These are phyloP conservation scores for Chaetomiaceae sp. DNA, from an alignment of 2,329 filamentous ascomycete species.

Conservation along the genomic window DNA sequence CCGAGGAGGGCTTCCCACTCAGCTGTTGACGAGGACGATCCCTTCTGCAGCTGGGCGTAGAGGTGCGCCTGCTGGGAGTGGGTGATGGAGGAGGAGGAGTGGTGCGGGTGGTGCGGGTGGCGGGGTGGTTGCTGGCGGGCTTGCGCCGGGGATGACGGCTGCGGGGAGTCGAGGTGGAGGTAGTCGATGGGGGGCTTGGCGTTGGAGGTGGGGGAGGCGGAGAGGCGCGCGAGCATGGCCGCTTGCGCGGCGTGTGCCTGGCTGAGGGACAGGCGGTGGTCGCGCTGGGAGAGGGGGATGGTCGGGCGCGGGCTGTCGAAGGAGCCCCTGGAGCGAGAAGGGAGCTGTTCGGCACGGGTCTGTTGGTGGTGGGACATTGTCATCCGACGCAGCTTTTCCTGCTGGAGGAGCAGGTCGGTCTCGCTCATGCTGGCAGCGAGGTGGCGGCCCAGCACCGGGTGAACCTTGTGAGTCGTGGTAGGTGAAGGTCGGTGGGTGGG, in stretches of 20 bases:
- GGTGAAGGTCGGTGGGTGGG: slow-evolving; percentile 27
- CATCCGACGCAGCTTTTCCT: slow-evolving; percentile 55
- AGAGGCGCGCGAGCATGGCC: slow-evolving; percentile 35
- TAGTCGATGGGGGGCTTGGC: slow-evolving; percentile 54
- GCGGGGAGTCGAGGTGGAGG: slow-evolving; percentile 44
- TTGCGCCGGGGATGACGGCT: slow-evolving; percentile 45
- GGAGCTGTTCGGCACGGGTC: slow-evolving; percentile 35
- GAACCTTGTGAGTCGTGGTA: slow-evolving; percentile 33
- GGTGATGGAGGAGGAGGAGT: no score
- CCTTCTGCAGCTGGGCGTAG: slow-evolving; percentile 36
- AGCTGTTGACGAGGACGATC: slow-evolving; percentile 49
- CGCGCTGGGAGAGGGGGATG: slow-evolving; percentile 39
- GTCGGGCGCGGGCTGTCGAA: slow-evolving; percentile 42
- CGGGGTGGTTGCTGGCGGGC: slow-evolving; percentile 25
- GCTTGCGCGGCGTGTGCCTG: slow-evolving; percentile 32
- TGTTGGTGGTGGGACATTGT: slow-evolving; percentile 40
- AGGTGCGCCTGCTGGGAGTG: slow-evolving; percentile 29
- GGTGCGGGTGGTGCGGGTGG: not conserved
- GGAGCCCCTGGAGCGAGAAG: slow-evolving; percentile 42
- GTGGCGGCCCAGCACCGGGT: slow-evolving; percentile 38
- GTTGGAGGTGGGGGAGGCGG: slow-evolving; percentile 31
- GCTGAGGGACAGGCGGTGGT: slow-evolving; percentile 46
- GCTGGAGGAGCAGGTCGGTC: slow-evolving; percentile 48
- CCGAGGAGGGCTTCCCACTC: slow-evolving; percentile 83
- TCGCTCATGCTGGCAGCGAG: slow-evolving; percentile 46